These are phyloP conservation scores for Phlyctochytrium planicorne DNA, from an alignment of 192 early-diverging fungal species.

Conservation along the genomic window DNA sequence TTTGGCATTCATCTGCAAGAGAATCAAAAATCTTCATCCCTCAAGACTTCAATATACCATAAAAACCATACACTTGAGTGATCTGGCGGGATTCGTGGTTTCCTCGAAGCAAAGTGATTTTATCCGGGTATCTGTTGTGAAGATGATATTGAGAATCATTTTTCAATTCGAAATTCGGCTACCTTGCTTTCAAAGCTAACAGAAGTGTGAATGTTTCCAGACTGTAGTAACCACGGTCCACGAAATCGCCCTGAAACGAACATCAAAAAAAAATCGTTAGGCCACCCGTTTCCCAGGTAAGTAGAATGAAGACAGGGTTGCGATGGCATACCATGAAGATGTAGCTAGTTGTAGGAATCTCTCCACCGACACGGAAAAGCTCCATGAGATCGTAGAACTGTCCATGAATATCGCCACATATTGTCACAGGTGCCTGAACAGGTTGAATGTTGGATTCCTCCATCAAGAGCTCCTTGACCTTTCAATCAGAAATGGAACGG, in stretches of 20 bases:
- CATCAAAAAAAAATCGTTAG: constrained; percentile 20
- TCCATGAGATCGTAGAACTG: constrained; percentile 97
- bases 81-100: constrained; percentile 98
- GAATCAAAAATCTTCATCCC: background rate
- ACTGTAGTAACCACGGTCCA: constrained; percentile 97
- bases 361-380: constrained; percentile 93
- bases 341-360: constrained; percentile 90
- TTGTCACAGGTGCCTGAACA: constrained; percentile 94
- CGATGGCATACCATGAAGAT: constrained; percentile 85
- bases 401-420: constrained; percentile 93
- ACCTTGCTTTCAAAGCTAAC: constrained; percentile 91
- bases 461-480: constrained; percentile 96
- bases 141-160: constrained; percentile 8
- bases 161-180: too few relatives aligned
- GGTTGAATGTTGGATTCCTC: constrained; percentile 99
- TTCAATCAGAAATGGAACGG: background rate
- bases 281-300: background rate
- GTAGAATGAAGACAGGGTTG: background rate
- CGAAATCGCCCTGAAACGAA: constrained; percentile 85
- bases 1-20: constrained; percentile 82
- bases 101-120: constrained; percentile 91
- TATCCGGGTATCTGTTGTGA: constrained; percentile 81
- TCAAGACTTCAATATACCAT: constrained; percentile 54
- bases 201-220: constrained; percentile 94
- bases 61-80: constrained; percentile 96